Evolutionary conservation across 1,284 basidiomycete genomes (phyloP).

Genomic region (Irpex rosettiformis): DNA sequence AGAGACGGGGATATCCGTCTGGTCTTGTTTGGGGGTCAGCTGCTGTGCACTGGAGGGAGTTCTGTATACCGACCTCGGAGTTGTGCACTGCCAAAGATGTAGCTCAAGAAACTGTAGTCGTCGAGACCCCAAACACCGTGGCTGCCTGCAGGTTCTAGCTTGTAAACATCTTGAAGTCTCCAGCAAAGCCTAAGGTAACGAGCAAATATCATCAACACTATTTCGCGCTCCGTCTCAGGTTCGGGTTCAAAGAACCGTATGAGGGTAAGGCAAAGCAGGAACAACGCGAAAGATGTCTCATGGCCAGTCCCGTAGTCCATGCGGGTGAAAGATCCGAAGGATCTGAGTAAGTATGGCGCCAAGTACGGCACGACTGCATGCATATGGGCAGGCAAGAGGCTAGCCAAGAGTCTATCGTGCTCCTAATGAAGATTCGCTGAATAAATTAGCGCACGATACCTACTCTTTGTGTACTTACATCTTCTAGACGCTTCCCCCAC

Average conservation of each 20-base stretch:
- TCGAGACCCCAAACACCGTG: conserved; percentile 99
- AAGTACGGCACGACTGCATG: conserved; percentile 53
- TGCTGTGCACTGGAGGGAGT: background rate
- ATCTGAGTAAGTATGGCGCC: conserved; percentile 74
- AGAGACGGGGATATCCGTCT: conserved; percentile 54
- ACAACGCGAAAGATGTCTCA: conserved; percentile 85
- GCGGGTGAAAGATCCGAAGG: conserved; percentile 89
- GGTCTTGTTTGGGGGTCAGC: conserved; percentile 37
- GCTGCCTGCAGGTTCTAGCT: conserved; percentile 92
- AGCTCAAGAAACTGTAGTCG: conserved; percentile 89
- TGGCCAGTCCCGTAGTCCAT: conserved; percentile 98
- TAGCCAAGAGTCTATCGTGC: conserved; percentile 52
- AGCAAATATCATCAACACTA: conserved; percentile 66
- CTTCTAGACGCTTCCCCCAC: conserved; percentile 80
- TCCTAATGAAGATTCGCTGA: conserved; percentile 39
- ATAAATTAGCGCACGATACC: conserved; percentile 1
- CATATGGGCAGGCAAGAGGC: conserved; percentile 47
- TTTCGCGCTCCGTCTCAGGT: conserved; percentile 52
- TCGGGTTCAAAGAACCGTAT: conserved; percentile 56
- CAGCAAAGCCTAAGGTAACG: conserved; percentile 84
- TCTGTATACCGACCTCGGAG: conserved; percentile 57
- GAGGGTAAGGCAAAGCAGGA: conserved; percentile 67
- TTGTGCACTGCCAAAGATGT: conserved; percentile 91
- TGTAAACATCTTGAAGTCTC: conserved; percentile 86
- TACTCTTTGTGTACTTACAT: conserved; percentile 45